phyloP scores from a whole-genome alignment of 2,329 filamentous ascomycete genomes.

The Alternaria postmessia region DNA sequence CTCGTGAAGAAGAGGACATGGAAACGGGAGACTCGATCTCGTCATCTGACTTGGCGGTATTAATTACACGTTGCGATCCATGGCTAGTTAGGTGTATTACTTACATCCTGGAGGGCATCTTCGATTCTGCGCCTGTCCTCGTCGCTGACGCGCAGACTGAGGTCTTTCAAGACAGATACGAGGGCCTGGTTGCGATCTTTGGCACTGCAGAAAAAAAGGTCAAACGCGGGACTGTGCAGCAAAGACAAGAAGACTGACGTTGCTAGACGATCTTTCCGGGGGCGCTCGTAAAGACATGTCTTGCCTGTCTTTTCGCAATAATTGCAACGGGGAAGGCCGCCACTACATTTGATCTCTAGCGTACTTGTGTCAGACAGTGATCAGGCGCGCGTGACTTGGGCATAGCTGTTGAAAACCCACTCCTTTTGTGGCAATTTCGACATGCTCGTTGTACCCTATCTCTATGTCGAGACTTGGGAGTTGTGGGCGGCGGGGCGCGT shows the following conservation, averaged over 20 bases:
- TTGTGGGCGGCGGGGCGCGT: conserved; percentile 10
- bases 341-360: conserved; percentile 48
- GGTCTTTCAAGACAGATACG: conserved; percentile 22
- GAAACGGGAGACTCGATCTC: not conserved
- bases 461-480: conserved; percentile 11
- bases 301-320: conserved; percentile 39
- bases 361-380: not conserved
- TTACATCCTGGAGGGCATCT: conserved; percentile 21
- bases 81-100: too few species aligned
- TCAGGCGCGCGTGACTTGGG: not conserved
- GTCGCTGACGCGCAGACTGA: conserved; percentile 21
- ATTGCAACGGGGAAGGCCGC: conserved; percentile 39
- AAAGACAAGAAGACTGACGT: conserved; percentile 22
- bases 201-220: conserved; percentile 22
- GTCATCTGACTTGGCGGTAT: conserved; percentile 11
- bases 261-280: conserved; percentile 40
- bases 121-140: conserved; percentile 21
- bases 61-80: conserved; percentile 2
- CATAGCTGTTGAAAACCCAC: conserved; percentile 9
- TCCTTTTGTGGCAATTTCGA: conserved; percentile 25
- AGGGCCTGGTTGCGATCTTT: conserved; percentile 25
- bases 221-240: not conserved
- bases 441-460: conserved; percentile 21
- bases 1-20: conserved; percentile 7
- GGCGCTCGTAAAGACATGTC: conserved; percentile 39